Evolutionary conservation across 176 grass and related monocot genomes (phyloP), one percentile per base, ranked within the genome.

Genomic region (Tuctoria greenei): DNA sequence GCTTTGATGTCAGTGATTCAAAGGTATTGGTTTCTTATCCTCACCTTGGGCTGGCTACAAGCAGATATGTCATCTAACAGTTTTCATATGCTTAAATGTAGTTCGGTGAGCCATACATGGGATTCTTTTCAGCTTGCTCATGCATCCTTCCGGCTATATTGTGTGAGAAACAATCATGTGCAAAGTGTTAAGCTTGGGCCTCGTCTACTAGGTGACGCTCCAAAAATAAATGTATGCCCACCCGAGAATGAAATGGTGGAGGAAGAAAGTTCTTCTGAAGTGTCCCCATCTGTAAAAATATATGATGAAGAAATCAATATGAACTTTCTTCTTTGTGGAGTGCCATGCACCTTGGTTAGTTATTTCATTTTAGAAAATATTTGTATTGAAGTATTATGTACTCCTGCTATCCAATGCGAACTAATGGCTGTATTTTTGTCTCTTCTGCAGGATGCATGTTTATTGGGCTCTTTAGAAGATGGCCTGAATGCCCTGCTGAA

Each of bases 121-220:
- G 95, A 99, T 88, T 87, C 95, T 26, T 99, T 99, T 84, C 95
- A 99, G 79, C 89, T 99, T 77, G 91, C 95, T 54, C 91, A 99
- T 82, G 95, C 95, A 68, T 95, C 95, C 21, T 99, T 99, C 68
- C 79, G 87, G 40, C 47, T 95, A 54, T 90, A 90, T 64, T 95
- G 91, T 58, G 78, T 92, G 67, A 86, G 89, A 85, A 92, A 99
- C 70, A 99, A 99, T 27, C 86, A 90, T 60, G 86, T 90, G 49
- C 84, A 90, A 72, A 99, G 80, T 64, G 80, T 86, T 71, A 99
- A 99, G 56, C 82, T 92, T 7, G 92, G 85, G 35, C 95, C 95
- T 69, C 86, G 87, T 84, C 82, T 99, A 39, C 86, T 93, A 40
- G 95, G 95, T 66, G 95, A 95, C 82, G 85, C 91, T 76, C 95